phyloP scores from a whole-genome alignment of 805 yeast genomes.

The Metschnikowia picachoensis region DNA sequence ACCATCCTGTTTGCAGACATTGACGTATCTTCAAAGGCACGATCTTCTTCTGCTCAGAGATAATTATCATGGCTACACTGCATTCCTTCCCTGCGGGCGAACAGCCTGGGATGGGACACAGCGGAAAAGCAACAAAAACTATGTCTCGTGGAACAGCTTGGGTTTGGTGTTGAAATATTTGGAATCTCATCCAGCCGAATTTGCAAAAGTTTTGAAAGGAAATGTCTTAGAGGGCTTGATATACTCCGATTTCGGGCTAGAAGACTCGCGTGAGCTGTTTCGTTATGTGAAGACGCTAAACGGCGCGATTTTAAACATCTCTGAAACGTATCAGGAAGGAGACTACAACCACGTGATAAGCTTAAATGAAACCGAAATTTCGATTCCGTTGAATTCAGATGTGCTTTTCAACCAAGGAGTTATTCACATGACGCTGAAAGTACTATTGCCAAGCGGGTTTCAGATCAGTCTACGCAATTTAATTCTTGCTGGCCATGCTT shows the following conservation, averaged over 20 bases:
- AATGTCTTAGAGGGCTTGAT: slow-evolving; percentile 59
- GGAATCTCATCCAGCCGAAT: slow-evolving; percentile 45
- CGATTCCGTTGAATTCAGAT: slow-evolving; percentile 50
- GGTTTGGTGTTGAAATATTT: slow-evolving; percentile 61
- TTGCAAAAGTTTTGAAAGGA: slow-evolving; percentile 53
- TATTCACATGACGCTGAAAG: slow-evolving; percentile 59
- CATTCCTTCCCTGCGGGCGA: slow-evolving; percentile 70
- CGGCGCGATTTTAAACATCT: slow-evolving; percentile 27
- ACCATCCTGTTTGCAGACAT: slow-evolving; percentile 56
- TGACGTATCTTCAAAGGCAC: slow-evolving; percentile 52
- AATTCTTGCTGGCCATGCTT: slow-evolving; percentile 46
- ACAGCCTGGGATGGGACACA: slow-evolving; percentile 12
- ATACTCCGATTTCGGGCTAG: slow-evolving; percentile 55
- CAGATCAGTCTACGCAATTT: slow-evolving; percentile 53
- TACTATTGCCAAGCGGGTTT: slow-evolving; percentile 56
- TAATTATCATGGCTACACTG: slow-evolving; percentile 63
- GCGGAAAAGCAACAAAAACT: slow-evolving; percentile 5
- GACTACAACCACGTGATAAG: slow-evolving; percentile 22
- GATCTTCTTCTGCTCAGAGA: slow-evolving; percentile 49
- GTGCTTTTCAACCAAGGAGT: slow-evolving; percentile 82
- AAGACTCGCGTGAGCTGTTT: slow-evolving; percentile 17
- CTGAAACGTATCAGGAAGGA: slow-evolving; percentile 18
- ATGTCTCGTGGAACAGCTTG: slow-evolving; percentile 57
- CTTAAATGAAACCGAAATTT: slow-evolving; percentile 30
- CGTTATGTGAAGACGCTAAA: slow-evolving; percentile 20